Conservation (phyloP, 2,329 filamentous ascomycete species). For the Hymenoscyphus linearis region DNA sequence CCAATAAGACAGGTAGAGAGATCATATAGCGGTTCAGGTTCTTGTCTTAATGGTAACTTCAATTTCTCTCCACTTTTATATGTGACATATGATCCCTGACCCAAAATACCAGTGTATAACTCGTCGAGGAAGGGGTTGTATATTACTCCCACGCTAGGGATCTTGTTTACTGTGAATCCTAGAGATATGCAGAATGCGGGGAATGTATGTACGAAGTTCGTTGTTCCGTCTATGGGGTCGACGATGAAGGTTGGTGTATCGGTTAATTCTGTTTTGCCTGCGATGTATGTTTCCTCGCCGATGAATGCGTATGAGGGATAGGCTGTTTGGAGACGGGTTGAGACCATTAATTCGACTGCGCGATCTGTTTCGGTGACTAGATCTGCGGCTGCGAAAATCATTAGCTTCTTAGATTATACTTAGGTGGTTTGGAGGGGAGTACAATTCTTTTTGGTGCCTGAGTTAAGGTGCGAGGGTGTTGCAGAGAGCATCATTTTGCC, state of each 20-base stretch:
- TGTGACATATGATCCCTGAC: conserved; percentile 56
- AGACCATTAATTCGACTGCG: conserved; percentile 59
- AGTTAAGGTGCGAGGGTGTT: conserved; percentile 51
- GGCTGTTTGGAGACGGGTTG: conserved; percentile 42
- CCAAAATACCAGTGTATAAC: conserved; percentile 64
- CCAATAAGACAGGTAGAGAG: conserved; percentile 61
- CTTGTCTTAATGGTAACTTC: conserved; percentile 41
- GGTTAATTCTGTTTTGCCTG: conserved; percentile 56
- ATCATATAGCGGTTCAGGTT: conserved; percentile 51
- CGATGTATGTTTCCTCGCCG: conserved; percentile 71
- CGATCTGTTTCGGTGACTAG: conserved; percentile 65
- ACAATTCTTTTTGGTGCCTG: conserved; percentile 61
- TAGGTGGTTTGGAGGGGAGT: conserved; percentile 7
- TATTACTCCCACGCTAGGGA: conserved; percentile 65
- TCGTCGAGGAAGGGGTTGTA: conserved; percentile 72
- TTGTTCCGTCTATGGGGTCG: conserved; percentile 78
- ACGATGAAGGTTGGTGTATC: conserved; percentile 70
- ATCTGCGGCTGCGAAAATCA: conserved; percentile 50
- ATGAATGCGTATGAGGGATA: conserved; percentile 61
- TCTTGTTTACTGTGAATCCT: conserved; percentile 58
- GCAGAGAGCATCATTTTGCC: conserved; percentile 58
- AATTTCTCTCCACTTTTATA: conserved; percentile 35
- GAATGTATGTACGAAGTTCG: conserved; percentile 75
- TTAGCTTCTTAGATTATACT: neutral
- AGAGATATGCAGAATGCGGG: conserved; percentile 73